These are phyloP conservation scores for Fusarium caatingaense DNA, from an alignment of 2,329 filamentous ascomycete species.

Conservation along the genomic window DNA sequence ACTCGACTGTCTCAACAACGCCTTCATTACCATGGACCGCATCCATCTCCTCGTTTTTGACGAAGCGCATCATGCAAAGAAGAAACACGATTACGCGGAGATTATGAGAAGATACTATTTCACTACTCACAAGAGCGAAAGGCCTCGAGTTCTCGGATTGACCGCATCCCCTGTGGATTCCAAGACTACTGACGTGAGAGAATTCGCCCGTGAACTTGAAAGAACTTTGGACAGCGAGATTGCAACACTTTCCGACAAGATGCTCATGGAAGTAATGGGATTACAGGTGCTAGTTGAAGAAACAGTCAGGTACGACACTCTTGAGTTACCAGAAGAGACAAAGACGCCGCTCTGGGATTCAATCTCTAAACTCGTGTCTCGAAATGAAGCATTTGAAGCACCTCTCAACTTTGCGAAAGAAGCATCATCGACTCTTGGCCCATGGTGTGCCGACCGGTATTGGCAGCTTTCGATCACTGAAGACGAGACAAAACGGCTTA, in stretches of 20 bases:
- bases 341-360: constrained; percentile 73
- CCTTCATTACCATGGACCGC: constrained; percentile 81
- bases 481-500: constrained; percentile 69
- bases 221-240: constrained; percentile 83
- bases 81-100: constrained; percentile 87
- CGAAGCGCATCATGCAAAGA: constrained; percentile 96
- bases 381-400: constrained; percentile 61
- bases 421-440: constrained; percentile 75
- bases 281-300: constrained; percentile 62
- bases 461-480: constrained; percentile 79
- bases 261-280: constrained; percentile 41
- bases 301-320: constrained; percentile 55
- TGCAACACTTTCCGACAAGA: constrained; percentile 71
- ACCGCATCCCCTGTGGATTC: constrained; percentile 95
- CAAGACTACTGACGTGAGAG: constrained; percentile 72
- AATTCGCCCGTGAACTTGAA: constrained; percentile 80
- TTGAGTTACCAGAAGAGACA: constrained; percentile 58
- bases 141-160: constrained; percentile 92
- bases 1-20: constrained; percentile 79
- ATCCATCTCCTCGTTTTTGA: constrained; percentile 96
- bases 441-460: constrained; percentile 86
- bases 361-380: constrained; percentile 60
- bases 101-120: constrained; percentile 91
- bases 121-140: constrained; percentile 57
- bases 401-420: constrained; percentile 69